Evolutionary conservation across 169 alveolate species (phyloP).

Genomic region (Eimeria tenella): DNA sequence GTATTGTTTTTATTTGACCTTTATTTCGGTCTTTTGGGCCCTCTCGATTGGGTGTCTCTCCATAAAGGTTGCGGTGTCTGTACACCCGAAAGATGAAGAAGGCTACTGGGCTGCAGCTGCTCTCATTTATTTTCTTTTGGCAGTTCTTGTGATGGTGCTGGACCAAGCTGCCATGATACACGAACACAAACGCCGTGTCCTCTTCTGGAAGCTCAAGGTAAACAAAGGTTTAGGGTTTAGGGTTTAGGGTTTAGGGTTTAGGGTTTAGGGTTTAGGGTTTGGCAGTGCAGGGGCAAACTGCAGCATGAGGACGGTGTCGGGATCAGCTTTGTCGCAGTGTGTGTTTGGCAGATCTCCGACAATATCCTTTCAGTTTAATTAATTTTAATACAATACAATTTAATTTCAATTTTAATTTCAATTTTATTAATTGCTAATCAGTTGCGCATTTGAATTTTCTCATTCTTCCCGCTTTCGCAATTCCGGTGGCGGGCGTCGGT

Average conservation of each 20-base stretch:
- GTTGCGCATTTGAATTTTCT: background rate
- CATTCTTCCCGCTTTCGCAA: background rate
- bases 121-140: background rate
- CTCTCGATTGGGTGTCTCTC: background rate
- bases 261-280: no score
- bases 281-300: no score
- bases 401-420: background rate
- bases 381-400: background rate
- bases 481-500: no score
- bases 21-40: background rate
- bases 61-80: background rate
- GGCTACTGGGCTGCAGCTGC: background rate
- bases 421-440: background rate
- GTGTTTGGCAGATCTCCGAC: no score
- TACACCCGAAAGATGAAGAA: background rate
- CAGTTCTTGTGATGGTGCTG: background rate
- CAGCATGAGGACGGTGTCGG: no score
- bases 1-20: background rate
- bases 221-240: background rate
- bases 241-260: no score
- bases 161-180: background rate
- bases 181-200: background rate
- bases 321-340: no score
- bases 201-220: conserved; percentile 24
- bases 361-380: no score